Evolutionary conservation across 176 grass and related monocot species (phyloP).

Genomic region (Ensete glaucum): DNA sequence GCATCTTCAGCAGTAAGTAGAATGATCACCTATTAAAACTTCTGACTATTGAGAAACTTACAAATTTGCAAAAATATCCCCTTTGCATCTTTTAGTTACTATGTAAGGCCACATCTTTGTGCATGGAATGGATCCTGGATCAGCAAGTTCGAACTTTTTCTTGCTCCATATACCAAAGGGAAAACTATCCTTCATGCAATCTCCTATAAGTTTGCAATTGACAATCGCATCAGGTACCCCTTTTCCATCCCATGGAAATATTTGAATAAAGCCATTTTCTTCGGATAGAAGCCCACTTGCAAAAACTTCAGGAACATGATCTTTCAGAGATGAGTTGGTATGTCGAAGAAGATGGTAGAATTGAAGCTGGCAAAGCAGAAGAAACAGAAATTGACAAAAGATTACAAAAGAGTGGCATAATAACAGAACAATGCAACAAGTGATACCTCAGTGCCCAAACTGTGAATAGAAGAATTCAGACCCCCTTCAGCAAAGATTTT

Average conservation of each 20-base stretch:
- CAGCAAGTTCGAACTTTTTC: slow-evolving; percentile 39
- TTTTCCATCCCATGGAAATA: slow-evolving; percentile 84
- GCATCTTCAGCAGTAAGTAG: not conserved
- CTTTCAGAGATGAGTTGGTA: slow-evolving; percentile 49
- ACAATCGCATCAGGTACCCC: slow-evolving; percentile 52
- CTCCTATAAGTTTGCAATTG: slow-evolving; percentile 36
- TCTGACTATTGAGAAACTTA: slow-evolving; percentile 37
- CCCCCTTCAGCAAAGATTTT: slow-evolving; percentile 90
- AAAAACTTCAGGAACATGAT: slow-evolving; percentile 72
- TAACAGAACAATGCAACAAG: slow-evolving; percentile 16
- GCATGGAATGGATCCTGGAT: slow-evolving; percentile 27
- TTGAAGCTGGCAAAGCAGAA: slow-evolving; percentile 54
- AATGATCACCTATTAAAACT: slow-evolving; percentile 1
- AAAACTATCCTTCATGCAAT: slow-evolving; percentile 35
- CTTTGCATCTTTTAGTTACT: slow-evolving; percentile 81
- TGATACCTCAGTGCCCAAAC: slow-evolving; percentile 82
- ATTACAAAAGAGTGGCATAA: slow-evolving; percentile 8
- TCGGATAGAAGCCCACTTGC: slow-evolving; percentile 82
- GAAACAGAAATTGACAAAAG: slow-evolving; percentile 13
- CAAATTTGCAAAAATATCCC: slow-evolving; percentile 84
- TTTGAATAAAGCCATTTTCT: slow-evolving; percentile 41
- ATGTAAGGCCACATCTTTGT: slow-evolving; percentile 82
- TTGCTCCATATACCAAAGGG: slow-evolving; percentile 90
- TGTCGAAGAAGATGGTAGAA: slow-evolving; percentile 73
- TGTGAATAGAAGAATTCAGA: slow-evolving; percentile 50